These are phyloP conservation scores for Begonia fuchsioides DNA, from an alignment of 306 rosid species.

Conservation along the genomic window DNA sequence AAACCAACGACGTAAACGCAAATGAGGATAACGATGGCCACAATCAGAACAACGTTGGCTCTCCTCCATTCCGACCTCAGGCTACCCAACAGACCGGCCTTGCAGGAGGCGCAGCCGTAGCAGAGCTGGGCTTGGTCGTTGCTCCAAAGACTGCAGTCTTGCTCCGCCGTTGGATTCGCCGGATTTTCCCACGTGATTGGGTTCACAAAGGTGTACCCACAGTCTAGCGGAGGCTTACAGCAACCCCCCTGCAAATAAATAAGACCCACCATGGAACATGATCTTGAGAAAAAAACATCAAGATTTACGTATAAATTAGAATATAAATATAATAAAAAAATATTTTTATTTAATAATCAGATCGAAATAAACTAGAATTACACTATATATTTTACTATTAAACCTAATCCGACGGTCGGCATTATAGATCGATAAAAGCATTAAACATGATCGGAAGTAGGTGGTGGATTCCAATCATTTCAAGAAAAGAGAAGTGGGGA, in stretches of 20 bases:
- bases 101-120: slow-evolving; percentile 70
- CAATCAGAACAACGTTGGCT: slow-evolving; percentile 57
- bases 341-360: too few species aligned
- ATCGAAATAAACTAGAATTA: too few species aligned
- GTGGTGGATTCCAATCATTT: too few species aligned
- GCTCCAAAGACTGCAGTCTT: slow-evolving; percentile 70
- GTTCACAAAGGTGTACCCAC: slow-evolving; percentile 61
- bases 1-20: slow-evolving; percentile 73
- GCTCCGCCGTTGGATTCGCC: slow-evolving; percentile 22
- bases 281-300: not conserved
- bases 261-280: too few species aligned
- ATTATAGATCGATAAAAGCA: too few species aligned
- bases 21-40: slow-evolving; percentile 52
- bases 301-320: too few species aligned
- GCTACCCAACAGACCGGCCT: slow-evolving; percentile 72
- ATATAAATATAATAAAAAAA: too few species aligned
- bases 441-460: too few species aligned
- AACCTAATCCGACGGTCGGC: too few species aligned
- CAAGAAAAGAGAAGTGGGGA: too few species aligned
- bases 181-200: slow-evolving; percentile 68
- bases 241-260: slow-evolving; percentile 79
- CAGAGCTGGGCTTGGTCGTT: slow-evolving; percentile 65
- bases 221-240: slow-evolving; percentile 70
- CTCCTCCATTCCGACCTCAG: slow-evolving; percentile 74
- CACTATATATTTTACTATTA: too few species aligned